These are phyloP conservation scores for Didymella exigua DNA, from an alignment of 2,329 filamentous ascomycete genomes.

Conservation along the genomic window DNA sequence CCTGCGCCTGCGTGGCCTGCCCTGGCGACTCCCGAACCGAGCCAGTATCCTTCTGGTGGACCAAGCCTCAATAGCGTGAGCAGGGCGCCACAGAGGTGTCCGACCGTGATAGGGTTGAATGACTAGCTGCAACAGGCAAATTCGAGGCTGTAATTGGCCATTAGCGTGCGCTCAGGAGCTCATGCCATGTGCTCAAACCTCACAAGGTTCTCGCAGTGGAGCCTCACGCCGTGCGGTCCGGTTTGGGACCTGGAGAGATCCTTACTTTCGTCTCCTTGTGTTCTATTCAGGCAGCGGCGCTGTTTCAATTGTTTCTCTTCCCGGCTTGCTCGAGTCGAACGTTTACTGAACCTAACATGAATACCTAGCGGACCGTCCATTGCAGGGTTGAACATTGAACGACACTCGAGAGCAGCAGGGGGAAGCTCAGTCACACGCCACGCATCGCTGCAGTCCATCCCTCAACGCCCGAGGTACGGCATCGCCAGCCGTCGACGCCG, in stretches of 20 bases:
- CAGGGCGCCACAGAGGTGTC: conserved; percentile 2
- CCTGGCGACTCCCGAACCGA: conserved; percentile 16
- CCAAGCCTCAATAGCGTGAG: conserved; percentile 18
- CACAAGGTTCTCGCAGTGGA: conserved; percentile 13
- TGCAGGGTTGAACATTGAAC: conserved; percentile 13
- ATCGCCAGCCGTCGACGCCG: conserved; percentile 3
- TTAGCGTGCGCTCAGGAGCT: conserved; percentile 30
- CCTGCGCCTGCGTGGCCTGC: not conserved
- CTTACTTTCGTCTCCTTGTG: conserved; percentile 9
- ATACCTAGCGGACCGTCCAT: conserved; percentile 10
- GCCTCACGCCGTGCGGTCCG: conserved; percentile 10
- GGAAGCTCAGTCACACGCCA: conserved; percentile 8
- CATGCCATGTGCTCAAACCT: conserved; percentile 23
- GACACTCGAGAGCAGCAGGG: conserved; percentile 10
- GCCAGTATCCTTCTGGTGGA: conserved; percentile 8
- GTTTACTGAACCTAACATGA: conserved; percentile 11
- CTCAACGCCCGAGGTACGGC: conserved; percentile 7
- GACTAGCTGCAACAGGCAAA: conserved; percentile 16
- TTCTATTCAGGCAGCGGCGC: conserved; percentile 8
- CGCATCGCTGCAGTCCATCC: not conserved
- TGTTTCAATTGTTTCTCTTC: conserved; percentile 11
- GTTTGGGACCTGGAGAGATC: conserved; percentile 1
- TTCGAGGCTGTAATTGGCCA: conserved; percentile 12
- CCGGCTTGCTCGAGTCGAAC: conserved; percentile 14
- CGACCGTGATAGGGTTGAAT: conserved; percentile 8